Percentiles rank a stretch among this genome's conserved stretches.
phyloP scores from a whole-genome alignment of 2,329 filamentous ascomycete genomes.

The Coniochaeta sp. region DNA sequence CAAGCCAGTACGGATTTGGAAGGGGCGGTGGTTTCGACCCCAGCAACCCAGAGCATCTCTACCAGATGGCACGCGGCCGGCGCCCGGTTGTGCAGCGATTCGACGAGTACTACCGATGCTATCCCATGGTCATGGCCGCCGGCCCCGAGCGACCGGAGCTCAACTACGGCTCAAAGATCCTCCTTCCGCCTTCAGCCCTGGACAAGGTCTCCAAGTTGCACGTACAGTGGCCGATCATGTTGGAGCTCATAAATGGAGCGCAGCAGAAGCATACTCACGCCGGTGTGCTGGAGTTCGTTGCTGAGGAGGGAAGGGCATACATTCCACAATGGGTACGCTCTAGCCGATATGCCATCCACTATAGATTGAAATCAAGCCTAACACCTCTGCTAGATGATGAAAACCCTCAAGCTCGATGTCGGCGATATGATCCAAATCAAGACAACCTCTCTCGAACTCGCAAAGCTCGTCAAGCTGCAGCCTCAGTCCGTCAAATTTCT shows the following conservation, averaged over 20 bases:
- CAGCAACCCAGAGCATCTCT: constrained; percentile 39
- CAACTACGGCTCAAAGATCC: constrained; percentile 96
- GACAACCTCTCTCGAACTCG: constrained; percentile 84
- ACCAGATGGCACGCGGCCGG: constrained; percentile 39
- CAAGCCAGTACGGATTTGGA: not conserved
- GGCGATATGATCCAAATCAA: constrained; percentile 94
- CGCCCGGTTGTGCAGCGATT: constrained; percentile 64
- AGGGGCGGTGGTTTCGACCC: constrained; percentile 35
- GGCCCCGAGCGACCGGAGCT: constrained; percentile 81
- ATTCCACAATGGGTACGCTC: constrained; percentile 79
- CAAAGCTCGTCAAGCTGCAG: constrained; percentile 91
- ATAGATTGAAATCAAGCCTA: not conserved
- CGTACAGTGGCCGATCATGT: constrained; percentile 94
- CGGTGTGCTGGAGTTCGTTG: constrained; percentile 94
- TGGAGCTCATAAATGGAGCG: constrained; percentile 88
- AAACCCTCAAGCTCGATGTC: constrained; percentile 78
- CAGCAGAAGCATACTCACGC: constrained; percentile 78
- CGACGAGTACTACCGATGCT: constrained; percentile 98
- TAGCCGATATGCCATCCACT: not conserved
- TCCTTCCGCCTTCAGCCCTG: constrained; percentile 90
- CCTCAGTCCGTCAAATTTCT: constrained; percentile 90
- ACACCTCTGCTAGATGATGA: constrained; percentile 67
- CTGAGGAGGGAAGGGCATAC: constrained; percentile 94
- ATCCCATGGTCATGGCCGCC: constrained; percentile 89
- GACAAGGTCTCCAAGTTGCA: constrained; percentile 95